Evolutionary conservation across 495 filamentous ascomycete species (phyloP).

Genomic region (Pyrenula massariospora): DNA sequence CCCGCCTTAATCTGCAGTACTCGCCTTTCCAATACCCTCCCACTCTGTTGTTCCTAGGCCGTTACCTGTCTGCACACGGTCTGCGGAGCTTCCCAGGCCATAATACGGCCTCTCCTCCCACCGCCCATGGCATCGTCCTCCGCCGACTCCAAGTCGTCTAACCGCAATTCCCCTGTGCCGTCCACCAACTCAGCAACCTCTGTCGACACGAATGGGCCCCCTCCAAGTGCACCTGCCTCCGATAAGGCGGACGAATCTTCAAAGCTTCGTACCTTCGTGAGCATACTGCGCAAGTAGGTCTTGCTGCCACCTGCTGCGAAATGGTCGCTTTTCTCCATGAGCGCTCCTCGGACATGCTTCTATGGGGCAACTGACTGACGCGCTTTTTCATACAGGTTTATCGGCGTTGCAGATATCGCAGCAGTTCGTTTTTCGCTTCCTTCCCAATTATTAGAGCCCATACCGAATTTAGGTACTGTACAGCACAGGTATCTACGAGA

Average conservation of each 20-base stretch:
- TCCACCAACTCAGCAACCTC: constrained; percentile 15
- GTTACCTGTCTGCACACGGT: background rate
- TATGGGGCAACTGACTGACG: background rate
- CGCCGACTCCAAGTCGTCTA: background rate
- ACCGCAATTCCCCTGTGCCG: constrained; percentile 10
- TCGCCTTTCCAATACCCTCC: no score
- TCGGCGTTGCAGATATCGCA: constrained; percentile 90
- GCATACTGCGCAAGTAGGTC: constrained; percentile 68
- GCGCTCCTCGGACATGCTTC: no score
- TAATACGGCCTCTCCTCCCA: background rate
- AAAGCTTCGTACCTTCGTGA: constrained; percentile 73
- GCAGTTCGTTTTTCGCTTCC: constrained; percentile 92
- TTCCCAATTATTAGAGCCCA: constrained; percentile 88
- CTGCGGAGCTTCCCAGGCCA: background rate
- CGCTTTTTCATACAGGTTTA: constrained; percentile 46
- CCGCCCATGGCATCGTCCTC: background rate
- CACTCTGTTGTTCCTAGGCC: background rate
- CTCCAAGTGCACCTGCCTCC: constrained; percentile 18
- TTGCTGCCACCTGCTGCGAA: no score
- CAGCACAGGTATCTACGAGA: no score
- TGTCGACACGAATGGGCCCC: constrained; percentile 11
- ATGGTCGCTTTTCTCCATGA: background rate
- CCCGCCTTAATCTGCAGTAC: no score
- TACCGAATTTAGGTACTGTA: constrained; percentile 68
- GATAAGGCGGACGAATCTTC: constrained; percentile 73